Evolutionary conservation across 768 basidiomycete genomes (phyloP).

Genomic region (Naganishia vaughanmartiniae): DNA sequence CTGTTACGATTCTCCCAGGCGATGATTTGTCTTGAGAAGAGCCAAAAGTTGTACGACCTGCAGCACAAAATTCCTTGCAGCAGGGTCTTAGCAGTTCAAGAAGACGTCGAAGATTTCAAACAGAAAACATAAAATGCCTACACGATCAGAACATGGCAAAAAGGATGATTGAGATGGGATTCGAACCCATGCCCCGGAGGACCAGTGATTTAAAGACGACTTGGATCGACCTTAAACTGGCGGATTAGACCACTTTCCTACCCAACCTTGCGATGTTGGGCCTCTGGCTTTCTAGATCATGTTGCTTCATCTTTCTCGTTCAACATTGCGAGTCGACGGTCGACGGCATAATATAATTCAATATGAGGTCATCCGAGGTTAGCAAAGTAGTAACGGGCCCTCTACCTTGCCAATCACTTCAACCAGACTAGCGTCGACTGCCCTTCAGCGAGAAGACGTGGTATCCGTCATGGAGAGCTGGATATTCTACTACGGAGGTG

Average conservation of each 20-base stretch:
- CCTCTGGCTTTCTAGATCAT: neutral
- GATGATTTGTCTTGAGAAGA: no score
- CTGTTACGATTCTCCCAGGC: no score
- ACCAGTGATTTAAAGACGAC: constrained; percentile 9
- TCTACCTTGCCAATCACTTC: neutral
- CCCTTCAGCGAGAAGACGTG: no score
- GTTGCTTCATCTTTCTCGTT: no score
- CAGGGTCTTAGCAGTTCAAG: no score
- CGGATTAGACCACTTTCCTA: constrained; percentile 1
- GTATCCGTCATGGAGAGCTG: neutral
- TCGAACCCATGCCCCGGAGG: constrained; percentile 25
- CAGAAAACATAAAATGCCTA: neutral
- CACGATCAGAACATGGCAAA: neutral
- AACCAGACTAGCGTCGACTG: neutral
- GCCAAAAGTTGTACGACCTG: no score
- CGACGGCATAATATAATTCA: no score
- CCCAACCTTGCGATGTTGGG: neutral
- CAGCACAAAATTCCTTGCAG: no score
- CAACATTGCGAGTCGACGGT: no score
- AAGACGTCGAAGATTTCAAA: no score
- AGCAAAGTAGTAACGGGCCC: no score
- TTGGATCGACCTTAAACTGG: constrained; percentile 3
- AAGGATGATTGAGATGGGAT: constrained; percentile 14
- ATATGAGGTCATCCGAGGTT: no score
- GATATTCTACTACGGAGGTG: neutral